Percentiles rank a stretch among this genome's conserved stretches.
Conservation (phyloP, 768 basidiomycete genomes). For the Clathrus columnatus region DNA sequence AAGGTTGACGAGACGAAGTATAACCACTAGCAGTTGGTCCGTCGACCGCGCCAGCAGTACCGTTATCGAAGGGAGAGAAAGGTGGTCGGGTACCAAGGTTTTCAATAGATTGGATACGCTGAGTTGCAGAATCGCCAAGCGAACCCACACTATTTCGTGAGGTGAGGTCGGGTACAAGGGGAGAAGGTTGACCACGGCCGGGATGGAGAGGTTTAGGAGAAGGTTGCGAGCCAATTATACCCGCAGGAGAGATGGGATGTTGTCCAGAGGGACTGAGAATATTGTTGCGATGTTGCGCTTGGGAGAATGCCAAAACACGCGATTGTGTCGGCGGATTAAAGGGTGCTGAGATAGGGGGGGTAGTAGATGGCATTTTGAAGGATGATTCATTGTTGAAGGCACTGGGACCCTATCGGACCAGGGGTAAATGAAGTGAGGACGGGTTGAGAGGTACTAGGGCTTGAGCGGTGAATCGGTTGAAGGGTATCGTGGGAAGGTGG, state of each 20-base stretch:
- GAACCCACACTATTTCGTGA: not conserved
- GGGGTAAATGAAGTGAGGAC: not conserved
- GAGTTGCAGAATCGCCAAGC: not conserved
- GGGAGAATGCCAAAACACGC: constrained; percentile 13
- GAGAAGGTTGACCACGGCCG: not conserved
- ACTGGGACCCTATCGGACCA: constrained; percentile 1
- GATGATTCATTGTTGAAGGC: not conserved
- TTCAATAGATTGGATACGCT: constrained; percentile 6
- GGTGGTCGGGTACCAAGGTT: not conserved
- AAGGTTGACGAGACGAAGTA: not conserved
- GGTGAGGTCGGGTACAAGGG: not conserved
- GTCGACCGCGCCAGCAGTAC: constrained; percentile 27
- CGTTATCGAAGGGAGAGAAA: constrained; percentile 9
- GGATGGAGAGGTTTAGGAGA: not conserved
- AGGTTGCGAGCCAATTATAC: constrained; percentile 1
- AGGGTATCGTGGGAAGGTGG: constrained; percentile 33
- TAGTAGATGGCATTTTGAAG: not conserved
- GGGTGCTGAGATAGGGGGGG: constrained; percentile 19
- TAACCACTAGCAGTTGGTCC: constrained; percentile 18
- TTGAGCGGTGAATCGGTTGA: not conserved
- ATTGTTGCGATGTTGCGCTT: not conserved
- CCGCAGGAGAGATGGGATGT: not conserved
- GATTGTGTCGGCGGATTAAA: constrained; percentile 34
- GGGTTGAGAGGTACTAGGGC: not conserved
- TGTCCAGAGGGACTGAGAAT: not conserved